phyloP scores from a whole-genome alignment of 768 basidiomycete genomes.

The Hortiboletus flavorubellus region DNA sequence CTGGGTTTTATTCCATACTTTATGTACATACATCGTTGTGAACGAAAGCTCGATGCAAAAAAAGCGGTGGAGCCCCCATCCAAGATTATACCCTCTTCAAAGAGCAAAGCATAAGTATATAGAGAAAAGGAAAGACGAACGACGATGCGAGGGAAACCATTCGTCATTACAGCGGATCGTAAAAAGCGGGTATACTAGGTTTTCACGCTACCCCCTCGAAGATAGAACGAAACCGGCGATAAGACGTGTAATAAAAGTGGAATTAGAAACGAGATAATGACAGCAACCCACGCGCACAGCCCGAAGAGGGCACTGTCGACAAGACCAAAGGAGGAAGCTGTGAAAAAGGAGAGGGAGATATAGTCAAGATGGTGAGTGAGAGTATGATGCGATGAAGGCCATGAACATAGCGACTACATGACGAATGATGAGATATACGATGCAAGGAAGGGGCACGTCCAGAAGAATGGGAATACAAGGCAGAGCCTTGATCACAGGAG shows the following conservation, averaged over 20 bases:
- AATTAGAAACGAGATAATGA: conserved; percentile 8
- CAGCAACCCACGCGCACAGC: conserved; percentile 2
- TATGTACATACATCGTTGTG: conserved; percentile 16
- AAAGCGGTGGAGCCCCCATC: neutral
- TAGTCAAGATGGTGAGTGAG: conserved; percentile 24
- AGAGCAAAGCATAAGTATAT: neutral
- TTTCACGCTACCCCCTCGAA: conserved; percentile 20
- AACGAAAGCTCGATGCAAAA: conserved; percentile 3
- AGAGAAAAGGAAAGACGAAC: neutral
- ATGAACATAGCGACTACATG: conserved; percentile 24
- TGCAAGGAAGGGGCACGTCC: conserved; percentile 5
- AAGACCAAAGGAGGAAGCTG: neutral
- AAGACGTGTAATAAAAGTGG: neutral
- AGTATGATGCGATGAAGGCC: conserved; percentile 23
- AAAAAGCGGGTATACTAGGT: conserved; percentile 26
- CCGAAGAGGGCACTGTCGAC: neutral
- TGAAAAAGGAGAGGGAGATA: conserved; percentile 7
- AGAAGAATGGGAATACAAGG: neutral
- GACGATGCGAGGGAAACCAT: conserved; percentile 1
- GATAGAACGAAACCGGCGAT: neutral
- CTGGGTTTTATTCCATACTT: conserved; percentile 13
- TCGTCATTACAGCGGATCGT: conserved; percentile 20
- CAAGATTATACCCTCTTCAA: conserved; percentile 4
- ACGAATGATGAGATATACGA: conserved; percentile 26
- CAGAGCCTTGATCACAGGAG: conserved; percentile 42